phyloP scores from a whole-genome alignment of 1,284 basidiomycete species.

The Pyrrhoderma lamaoense region DNA sequence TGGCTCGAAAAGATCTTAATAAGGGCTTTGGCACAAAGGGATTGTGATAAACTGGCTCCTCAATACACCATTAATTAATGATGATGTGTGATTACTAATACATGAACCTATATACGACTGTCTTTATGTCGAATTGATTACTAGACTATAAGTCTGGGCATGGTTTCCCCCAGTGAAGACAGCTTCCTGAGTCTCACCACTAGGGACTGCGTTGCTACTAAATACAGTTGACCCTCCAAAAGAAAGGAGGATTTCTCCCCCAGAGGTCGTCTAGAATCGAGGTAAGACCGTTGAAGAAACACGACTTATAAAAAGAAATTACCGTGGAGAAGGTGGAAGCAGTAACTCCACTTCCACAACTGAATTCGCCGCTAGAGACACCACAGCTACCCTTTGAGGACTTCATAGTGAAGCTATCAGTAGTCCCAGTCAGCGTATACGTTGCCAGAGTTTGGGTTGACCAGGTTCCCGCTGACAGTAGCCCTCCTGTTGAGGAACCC shows the following conservation, averaged over 20 bases:
- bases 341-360: conserved; percentile 40
- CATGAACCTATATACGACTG: background rate
- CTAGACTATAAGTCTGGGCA: conserved; percentile 37
- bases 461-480: conserved; percentile 43
- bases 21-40: too few species aligned
- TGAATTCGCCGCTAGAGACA: conserved; percentile 33
- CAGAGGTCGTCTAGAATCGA: conserved; percentile 37
- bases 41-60: too few species aligned
- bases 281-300: background rate
- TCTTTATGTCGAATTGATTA: conserved; percentile 27
- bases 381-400: conserved; percentile 47
- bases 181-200: conserved; percentile 42
- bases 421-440: conserved; percentile 33
- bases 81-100: background rate
- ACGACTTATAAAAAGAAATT: conserved; percentile 20
- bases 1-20: too few species aligned
- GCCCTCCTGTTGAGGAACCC: conserved; percentile 32
- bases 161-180: conserved; percentile 44
- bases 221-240: conserved; percentile 45
- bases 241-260: conserved; percentile 40
- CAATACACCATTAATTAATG: background rate
- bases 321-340: conserved; percentile 45
- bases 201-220: conserved; percentile 45
- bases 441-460: conserved; percentile 45
- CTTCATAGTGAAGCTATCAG: conserved; percentile 40